Conservation (phyloP, 2,329 filamentous ascomycete genomes). For the Monosporascus sp. region DNA sequence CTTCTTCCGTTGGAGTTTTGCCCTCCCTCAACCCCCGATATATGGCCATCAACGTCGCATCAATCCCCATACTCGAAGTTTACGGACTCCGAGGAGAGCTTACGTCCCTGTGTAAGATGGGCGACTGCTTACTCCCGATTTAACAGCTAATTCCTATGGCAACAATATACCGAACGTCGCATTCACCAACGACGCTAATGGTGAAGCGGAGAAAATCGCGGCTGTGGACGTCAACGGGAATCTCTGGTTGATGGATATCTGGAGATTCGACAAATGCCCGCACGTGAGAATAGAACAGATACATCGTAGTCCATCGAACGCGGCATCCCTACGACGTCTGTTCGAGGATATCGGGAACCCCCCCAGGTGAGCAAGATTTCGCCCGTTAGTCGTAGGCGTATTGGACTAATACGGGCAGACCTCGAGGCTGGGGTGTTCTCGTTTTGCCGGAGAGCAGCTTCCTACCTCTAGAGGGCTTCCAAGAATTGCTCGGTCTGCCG, state of each 20-base stretch:
- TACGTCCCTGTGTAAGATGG: neutral
- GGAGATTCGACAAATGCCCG: slow-evolving; percentile 28
- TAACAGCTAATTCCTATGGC: slow-evolving; percentile 27
- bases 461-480: slow-evolving; percentile 21
- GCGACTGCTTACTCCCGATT: no score
- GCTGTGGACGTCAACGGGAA: slow-evolving; percentile 46
- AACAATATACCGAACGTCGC: slow-evolving; percentile 50
- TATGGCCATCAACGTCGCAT: neutral
- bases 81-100: neutral
- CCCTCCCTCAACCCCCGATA: neutral
- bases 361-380: slow-evolving; percentile 7
- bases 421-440: slow-evolving; percentile 45
- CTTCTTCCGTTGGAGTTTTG: neutral
- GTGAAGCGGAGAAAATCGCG: slow-evolving; percentile 44
- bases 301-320: slow-evolving; percentile 6
- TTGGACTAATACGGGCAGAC: slow-evolving; percentile 15
- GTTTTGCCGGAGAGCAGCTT: slow-evolving; percentile 41
- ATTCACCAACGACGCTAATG: slow-evolving; percentile 41
- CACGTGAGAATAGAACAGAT: slow-evolving; percentile 12
- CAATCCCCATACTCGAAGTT: neutral
- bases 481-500: slow-evolving; percentile 27
- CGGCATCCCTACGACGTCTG: neutral
- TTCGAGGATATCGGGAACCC: neutral
- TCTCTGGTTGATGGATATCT: slow-evolving; percentile 49
- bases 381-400: neutral